phyloP scores from a whole-genome alignment of 345 rosid genomes.

The Firmiana major region DNA sequence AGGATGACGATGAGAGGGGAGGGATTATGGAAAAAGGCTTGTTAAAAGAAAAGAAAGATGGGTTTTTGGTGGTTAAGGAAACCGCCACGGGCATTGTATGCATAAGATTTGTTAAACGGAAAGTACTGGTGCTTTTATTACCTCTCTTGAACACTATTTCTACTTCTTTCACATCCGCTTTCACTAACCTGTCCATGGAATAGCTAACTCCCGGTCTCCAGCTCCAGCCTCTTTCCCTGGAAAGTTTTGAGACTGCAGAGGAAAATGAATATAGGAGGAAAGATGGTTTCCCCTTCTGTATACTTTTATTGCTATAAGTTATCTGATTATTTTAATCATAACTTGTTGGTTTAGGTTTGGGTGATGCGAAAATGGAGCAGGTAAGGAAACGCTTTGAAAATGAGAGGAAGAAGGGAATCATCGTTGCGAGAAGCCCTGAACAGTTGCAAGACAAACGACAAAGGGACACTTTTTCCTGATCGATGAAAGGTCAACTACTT shows the following conservation, averaged over 20 bases:
- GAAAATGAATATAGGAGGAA: not conserved
- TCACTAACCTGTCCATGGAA: conserved; percentile 60
- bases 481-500: not conserved
- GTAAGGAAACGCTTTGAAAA: conserved; percentile 28
- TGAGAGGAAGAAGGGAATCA: conserved; percentile 16
- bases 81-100: conserved; percentile 76
- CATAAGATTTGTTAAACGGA: conserved; percentile 56
- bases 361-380: not conserved
- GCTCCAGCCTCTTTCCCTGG: not conserved
- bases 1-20: conserved; percentile 45
- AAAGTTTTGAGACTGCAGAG: not conserved
- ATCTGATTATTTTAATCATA: not conserved
- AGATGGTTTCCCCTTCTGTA: not conserved
- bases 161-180: conserved; percentile 50
- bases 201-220: too few relatives aligned
- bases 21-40: conserved; percentile 44
- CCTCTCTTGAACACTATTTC: conserved; percentile 38
- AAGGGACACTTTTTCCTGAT: not conserved
- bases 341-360: conserved; percentile 15
- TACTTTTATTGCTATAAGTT: not conserved
- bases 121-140: conserved; percentile 36
- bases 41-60: conserved; percentile 40
- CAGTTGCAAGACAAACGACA: not conserved
- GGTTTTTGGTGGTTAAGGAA: conserved; percentile 45
- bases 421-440: too few relatives aligned